Evolutionary conservation across 345 rosid species (phyloP).

Genomic region (Lagerstroemia speciosa): DNA sequence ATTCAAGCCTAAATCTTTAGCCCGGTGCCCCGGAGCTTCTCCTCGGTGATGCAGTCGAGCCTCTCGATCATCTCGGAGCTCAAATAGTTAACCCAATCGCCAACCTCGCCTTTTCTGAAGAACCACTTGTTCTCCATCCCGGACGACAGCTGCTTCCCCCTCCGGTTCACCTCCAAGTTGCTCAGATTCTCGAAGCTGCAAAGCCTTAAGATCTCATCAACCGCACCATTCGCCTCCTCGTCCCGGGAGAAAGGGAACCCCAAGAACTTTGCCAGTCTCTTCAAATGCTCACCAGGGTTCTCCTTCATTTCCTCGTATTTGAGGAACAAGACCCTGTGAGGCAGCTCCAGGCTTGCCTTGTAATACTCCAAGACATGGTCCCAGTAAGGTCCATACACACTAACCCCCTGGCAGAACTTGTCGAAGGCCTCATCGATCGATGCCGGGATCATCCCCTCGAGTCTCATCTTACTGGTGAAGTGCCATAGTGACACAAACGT

Average conservation of each 20-base stretch:
- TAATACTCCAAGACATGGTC: constrained; percentile 7
- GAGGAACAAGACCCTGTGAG: constrained; percentile 10
- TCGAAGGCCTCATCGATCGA: constrained; percentile 1
- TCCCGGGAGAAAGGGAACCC: constrained; percentile 11
- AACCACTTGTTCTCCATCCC: constrained; percentile 1
- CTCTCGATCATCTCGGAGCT: too few species aligned
- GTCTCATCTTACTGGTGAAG: neutral
- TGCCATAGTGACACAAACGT: neutral
- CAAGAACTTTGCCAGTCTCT: constrained; percentile 4
- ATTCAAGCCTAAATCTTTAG: too few species aligned
- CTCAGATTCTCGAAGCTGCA: constrained; percentile 10
- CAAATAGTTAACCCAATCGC: neutral
- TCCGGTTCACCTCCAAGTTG: constrained; percentile 7
- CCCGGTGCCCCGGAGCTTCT: too few species aligned
- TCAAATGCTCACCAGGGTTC: neutral
- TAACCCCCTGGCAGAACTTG: constrained; percentile 6
- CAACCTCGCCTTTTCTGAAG: constrained; percentile 6
- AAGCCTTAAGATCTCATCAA: constrained; percentile 5
- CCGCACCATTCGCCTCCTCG: neutral
- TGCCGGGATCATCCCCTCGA: neutral
- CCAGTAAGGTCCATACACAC: constrained; percentile 10
- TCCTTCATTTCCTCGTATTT: constrained; percentile 12
- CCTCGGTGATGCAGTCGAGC: too few species aligned
- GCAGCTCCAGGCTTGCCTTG: constrained; percentile 7
- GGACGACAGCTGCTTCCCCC: neutral